Base-by-base conservation (phyloP, 2,329 filamentous ascomycete species). In the Onygenales sp. region DNA sequence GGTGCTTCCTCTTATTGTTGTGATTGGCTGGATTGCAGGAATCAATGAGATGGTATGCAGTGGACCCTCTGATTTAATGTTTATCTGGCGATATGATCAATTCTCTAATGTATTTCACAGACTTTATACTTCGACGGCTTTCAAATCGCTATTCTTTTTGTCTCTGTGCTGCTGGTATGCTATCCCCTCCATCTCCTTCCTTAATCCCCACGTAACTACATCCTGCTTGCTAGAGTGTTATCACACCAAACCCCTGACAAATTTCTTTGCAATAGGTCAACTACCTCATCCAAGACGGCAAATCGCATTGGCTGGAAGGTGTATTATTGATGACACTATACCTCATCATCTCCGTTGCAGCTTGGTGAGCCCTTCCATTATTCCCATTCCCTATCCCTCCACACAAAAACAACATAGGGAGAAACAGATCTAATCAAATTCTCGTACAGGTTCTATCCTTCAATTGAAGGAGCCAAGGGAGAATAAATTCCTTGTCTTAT, bases 51-150 rank as follows among this genome's bases (percentile, higher is more conserved):
- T 86, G 88, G 68, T 71, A 63, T 33, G 60, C 6, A 5, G 5
- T 2, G 27, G 42, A 7, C 5, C 11, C 14, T 38, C 32, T 9
- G 2, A 17, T 13, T 21, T 36, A 17, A 10, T 14, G 14, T 5
- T 39, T 27, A 48, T n/a, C 13, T 7, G 11, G 14, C 4, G 7
- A 45, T 11, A 41, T 45, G 56, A 59, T 64, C 55, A 61, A 49
- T 38, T 38, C 43, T 13, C 38, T 50, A 27, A 48, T 32, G 47
- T 47, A 45, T 27, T 43, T 5, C 10, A 44, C n/a, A 70, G 69
- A 88, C 84, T 17, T 78, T 95, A 5, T 85, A 85, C 67, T 93
- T 95, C 66, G 89, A 94, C 64, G 84, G 84, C 0, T 96, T 96
- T 75, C 89, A 95, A 72, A 84, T 95, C 11, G 86, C 77, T 2